Conservation (phyloP, 2,329 filamentous ascomycete species). For the Claviceps digitariae region DNA sequence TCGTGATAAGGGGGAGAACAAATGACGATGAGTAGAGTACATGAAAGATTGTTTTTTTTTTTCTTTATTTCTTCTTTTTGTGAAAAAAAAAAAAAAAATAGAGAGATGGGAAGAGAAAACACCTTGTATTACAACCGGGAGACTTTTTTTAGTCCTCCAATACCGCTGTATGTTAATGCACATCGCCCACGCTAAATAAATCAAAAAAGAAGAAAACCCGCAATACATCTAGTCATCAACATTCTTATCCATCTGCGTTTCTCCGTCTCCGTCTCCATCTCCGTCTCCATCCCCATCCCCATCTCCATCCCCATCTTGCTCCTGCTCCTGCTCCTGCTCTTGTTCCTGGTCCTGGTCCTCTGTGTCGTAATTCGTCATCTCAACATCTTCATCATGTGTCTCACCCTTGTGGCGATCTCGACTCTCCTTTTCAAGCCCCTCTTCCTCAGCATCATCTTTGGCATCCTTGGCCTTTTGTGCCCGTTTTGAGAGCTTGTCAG, state of each 20-base stretch:
- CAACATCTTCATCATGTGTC: conserved; percentile 33
- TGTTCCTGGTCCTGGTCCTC: conserved; percentile 19
- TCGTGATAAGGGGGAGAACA: too few relatives aligned
- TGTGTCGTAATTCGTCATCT: conserved; percentile 34
- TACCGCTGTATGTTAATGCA: neutral
- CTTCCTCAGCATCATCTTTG: conserved; percentile 6
- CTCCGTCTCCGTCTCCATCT: neutral
- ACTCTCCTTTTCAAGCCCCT: conserved; percentile 10
- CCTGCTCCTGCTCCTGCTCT: conserved; percentile 8
- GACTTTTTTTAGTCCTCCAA: neutral
- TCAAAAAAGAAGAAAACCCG: neutral
- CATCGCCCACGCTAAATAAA: neutral
- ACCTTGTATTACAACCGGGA: neutral
- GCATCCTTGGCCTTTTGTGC: conserved; percentile 14
- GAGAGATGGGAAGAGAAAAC: neutral
- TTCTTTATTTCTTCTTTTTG: too few relatives aligned
- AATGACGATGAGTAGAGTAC: too few relatives aligned
- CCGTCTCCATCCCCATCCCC: too few relatives aligned
- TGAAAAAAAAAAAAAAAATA: neutral
- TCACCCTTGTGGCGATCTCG: conserved; percentile 15
- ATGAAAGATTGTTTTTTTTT: too few relatives aligned
- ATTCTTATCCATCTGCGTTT: neutral
- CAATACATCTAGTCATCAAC: conserved; percentile 11
- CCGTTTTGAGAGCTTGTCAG: conserved; percentile 14
- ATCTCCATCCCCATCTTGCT: conserved; percentile 6